These are phyloP conservation scores for Mortierella sp. DNA, from an alignment of 371 early-diverging fungal genomes.

Conservation along the genomic window DNA sequence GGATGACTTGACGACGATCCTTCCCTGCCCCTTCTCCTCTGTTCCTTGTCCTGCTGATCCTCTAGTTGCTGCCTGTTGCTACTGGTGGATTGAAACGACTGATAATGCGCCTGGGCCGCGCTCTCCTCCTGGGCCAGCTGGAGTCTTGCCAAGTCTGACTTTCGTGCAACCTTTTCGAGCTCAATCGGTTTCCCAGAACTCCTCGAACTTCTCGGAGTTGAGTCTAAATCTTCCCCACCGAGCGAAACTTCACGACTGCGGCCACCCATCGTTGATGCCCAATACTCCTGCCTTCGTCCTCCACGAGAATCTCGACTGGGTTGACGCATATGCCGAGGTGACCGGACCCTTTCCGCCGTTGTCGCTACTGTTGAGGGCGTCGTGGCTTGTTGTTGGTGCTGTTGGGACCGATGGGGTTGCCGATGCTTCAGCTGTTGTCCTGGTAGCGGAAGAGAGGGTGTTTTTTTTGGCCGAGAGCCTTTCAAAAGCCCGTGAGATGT, in stretches of 20 bases:
- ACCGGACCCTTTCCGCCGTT: background rate
- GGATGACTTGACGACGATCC: conserved; percentile 7
- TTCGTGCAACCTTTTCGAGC: conserved; percentile 20
- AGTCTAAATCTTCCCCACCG: background rate
- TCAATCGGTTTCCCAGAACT: conserved; percentile 30
- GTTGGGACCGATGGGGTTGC: background rate
- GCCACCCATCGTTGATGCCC: background rate
- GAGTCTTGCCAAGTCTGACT: conserved; percentile 25
- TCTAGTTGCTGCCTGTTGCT: background rate
- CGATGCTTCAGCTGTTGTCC: conserved; percentile 3
- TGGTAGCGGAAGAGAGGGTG: background rate
- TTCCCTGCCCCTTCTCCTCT: background rate
- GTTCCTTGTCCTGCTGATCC: background rate
- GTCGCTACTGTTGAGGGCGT: background rate
- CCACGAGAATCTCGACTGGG: background rate
- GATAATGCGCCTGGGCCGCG: conserved; percentile 18
- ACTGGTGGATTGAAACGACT: conserved; percentile 23
- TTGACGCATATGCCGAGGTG: background rate
- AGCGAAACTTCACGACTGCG: background rate
- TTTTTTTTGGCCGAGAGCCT: conserved; percentile 27
- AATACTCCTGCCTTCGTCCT: background rate
- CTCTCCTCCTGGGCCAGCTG: conserved; percentile 30
- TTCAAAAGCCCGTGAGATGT: conserved; percentile 43
- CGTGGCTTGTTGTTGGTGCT: background rate
- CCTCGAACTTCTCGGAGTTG: conserved; percentile 14